phyloP scores from a whole-genome alignment of 768 basidiomycete species.

The Melanogaster broomeanus region DNA sequence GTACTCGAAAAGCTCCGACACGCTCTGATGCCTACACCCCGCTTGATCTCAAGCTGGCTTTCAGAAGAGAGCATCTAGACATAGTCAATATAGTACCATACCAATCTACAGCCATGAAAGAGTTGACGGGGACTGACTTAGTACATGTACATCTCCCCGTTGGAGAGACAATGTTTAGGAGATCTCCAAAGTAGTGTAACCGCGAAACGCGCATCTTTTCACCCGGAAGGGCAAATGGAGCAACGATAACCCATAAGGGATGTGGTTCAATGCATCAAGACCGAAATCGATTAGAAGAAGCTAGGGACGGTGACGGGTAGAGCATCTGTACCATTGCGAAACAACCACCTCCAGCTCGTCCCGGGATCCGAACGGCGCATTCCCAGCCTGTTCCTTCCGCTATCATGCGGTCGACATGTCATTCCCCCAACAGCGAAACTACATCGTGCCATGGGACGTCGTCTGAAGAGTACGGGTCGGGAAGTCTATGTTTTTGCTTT shows the following conservation, averaged over 20 bases:
- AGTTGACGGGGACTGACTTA: conserved; percentile 52
- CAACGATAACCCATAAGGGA: conserved; percentile 77
- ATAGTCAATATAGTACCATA: neutral
- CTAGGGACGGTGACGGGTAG: neutral
- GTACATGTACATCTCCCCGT: conserved; percentile 86
- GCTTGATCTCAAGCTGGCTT: conserved; percentile 85
- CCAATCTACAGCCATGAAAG: neutral
- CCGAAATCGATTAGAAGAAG: neutral
- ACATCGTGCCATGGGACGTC: conserved; percentile 81
- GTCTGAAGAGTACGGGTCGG: conserved; percentile 65
- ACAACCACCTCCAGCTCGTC: conserved; percentile 71
- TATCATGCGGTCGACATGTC: conserved; percentile 51
- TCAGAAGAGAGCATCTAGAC: conserved; percentile 83
- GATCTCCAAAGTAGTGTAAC: conserved; percentile 75
- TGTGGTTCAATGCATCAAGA: conserved; percentile 49
- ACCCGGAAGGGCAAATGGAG: conserved; percentile 83
- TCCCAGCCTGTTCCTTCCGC: conserved; percentile 53
- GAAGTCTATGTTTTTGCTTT: conserved; percentile 8
- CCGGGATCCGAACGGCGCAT: conserved; percentile 57
- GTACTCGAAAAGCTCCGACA: conserved; percentile 69
- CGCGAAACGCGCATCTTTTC: conserved; percentile 74
- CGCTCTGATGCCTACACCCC: conserved; percentile 81
- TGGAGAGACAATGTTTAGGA: conserved; percentile 63
- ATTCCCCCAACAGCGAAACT: conserved; percentile 60
- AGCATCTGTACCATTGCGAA: conserved; percentile 49